Evolutionary conservation across 2,329 filamentous ascomycete genomes (phyloP), one percentile per base, ranked within the genome.

Genomic region (Lecanosticta acicola): DNA sequence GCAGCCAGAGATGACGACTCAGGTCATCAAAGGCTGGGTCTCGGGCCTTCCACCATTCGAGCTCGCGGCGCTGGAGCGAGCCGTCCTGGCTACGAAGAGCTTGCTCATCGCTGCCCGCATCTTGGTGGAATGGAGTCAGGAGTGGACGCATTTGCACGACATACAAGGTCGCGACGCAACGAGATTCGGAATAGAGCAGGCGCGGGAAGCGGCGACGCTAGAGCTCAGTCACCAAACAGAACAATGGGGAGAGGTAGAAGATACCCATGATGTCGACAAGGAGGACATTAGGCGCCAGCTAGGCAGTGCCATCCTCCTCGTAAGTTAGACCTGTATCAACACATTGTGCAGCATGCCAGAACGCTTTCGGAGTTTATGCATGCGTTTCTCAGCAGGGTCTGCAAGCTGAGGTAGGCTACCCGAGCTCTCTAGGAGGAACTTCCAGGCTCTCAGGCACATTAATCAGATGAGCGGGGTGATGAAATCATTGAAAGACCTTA

Each of bases 181-280:
- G 39, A 66, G 66, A 45, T 96, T 94, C 63, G 85, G 87, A 0
- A 82, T 94, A 10, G 85, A 94, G 59, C 82, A 94, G 64, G 91
- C 90, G 1, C 83, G 87, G 0, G 74, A 77, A 59, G 84, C 85
- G 11, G 82, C 84, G 4, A 95, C 79, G 59, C 66, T 94, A 34
- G 93, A 98, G 72, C 87, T 95, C 13, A 76, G 80, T 53, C 96
- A 88, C 84, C 93, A 98, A 76, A 94, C 84, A 1, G 73, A 78
- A 20, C 83, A 85, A 68, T 97, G 93, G 91, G 93, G 93, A 7
- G 90, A 95, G 73, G 93, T 98, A 1, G 93, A 98, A 66, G 90
- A 98, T 68, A 95, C 90, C 20, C 93, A 98, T 69, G 93, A 98
- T 72, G 93, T 98, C 1, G 85, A 94, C 60, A 86, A 83, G 67